These are phyloP conservation scores for Carex arenaria DNA, from an alignment of 202 grass and related monocot genomes.

Conservation along the genomic window DNA sequence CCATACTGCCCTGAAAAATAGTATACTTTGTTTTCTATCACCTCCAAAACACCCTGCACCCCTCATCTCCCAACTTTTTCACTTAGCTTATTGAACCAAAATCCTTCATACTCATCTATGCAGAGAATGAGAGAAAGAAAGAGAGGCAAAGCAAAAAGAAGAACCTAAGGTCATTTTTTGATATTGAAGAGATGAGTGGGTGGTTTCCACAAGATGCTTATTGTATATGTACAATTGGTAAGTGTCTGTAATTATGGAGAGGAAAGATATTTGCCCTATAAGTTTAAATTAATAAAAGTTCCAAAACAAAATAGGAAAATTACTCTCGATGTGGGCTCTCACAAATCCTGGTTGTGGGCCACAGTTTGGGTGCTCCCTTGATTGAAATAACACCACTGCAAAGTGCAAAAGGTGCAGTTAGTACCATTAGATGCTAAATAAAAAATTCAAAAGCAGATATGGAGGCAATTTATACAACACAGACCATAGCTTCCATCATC, in stretches of 20 bases:
- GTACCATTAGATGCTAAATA: neutral
- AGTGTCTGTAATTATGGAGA: neutral
- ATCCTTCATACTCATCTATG: neutral
- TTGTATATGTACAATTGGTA: neutral
- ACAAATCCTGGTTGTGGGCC: conserved; percentile 93
- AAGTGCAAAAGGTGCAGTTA: conserved; percentile 21
- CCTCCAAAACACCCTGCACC: neutral
- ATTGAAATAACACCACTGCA: conserved; percentile 93
- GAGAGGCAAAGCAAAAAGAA: neutral
- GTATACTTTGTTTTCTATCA: neutral
- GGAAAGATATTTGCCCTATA: neutral
- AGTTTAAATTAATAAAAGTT: neutral
- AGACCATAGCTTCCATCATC: conserved; percentile 96
- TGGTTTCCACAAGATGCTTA: neutral
- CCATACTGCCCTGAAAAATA: neutral
- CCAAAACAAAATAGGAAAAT: conserved; percentile 1
- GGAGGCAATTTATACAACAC: conserved; percentile 22
- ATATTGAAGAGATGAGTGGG: neutral
- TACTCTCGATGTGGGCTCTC: conserved; percentile 96
- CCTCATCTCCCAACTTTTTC: neutral
- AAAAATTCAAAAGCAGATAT: conserved; percentile 28
- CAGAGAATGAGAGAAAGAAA: neutral
- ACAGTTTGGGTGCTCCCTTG: conserved; percentile 97
- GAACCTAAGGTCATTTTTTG: neutral
- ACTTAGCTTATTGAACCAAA: neutral